A percentile compares a stretch with the other conserved stretches of the same genome.
Evolutionary conservation across 2,329 filamentous ascomycete species (phyloP).

Genomic region (Penicillium sp.): DNA sequence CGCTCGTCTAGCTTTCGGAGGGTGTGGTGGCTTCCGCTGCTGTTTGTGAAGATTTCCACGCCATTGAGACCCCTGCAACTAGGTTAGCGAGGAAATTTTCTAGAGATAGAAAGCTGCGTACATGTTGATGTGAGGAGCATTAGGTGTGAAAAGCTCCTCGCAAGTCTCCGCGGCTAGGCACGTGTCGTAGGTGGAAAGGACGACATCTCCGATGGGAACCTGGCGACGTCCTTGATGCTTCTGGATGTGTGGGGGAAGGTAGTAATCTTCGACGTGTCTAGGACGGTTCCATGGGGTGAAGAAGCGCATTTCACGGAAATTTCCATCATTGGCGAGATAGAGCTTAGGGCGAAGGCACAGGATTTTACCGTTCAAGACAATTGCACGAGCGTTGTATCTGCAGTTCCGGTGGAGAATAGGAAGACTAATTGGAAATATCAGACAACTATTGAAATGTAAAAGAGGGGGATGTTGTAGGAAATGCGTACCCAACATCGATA

Average conservation of each 20-base stretch:
- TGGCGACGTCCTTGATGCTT: conserved; percentile 59
- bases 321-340: conserved; percentile 72
- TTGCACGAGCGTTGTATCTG: conserved; percentile 43
- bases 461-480: neutral
- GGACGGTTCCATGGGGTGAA: conserved; percentile 68
- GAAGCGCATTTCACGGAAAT: conserved; percentile 64
- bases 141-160: conserved; percentile 68
- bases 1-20: conserved; percentile 1
- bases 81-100: neutral
- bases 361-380: conserved; percentile 68
- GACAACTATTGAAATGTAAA: neutral
- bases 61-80: conserved; percentile 9
- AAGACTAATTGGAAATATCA: conserved; percentile 35
- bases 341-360: conserved; percentile 74
- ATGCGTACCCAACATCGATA: conserved; percentile 59
- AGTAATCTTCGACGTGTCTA: conserved; percentile 64
- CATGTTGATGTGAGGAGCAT: conserved; percentile 26
- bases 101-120: neutral
- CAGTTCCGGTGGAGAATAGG: conserved; percentile 63
- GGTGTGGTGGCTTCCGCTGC: conserved; percentile 1
- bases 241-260: conserved; percentile 44
- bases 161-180: conserved; percentile 68
- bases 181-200: conserved; percentile 66
- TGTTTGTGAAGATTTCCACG: conserved; percentile 5
- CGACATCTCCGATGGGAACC: conserved; percentile 70